A percentile compares a stretch with the other conserved stretches of the same genome.
Evolutionary conservation across 768 basidiomycete genomes (phyloP).

Genomic region (Tremella fuciformis): DNA sequence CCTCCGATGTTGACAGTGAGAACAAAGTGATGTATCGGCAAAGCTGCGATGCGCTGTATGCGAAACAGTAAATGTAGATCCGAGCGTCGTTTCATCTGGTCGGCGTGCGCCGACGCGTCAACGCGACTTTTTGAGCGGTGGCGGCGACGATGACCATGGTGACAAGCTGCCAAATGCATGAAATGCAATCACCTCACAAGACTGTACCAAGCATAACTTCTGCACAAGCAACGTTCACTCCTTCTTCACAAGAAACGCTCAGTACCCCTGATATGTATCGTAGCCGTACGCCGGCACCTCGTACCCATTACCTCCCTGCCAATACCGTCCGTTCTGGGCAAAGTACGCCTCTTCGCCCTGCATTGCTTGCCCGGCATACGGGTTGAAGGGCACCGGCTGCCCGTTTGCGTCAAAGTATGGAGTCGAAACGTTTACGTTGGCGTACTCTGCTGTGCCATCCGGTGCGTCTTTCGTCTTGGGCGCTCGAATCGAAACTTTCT

Average conservation of each 20-base stretch:
- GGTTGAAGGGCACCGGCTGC: background rate
- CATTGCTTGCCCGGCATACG: constrained; percentile 5
- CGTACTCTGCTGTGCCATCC: background rate
- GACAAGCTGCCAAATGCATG: no score
- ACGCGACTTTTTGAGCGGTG: no score
- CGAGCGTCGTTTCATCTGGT: no score
- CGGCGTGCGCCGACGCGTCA: no score
- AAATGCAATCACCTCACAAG: no score
- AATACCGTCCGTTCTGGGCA: background rate
- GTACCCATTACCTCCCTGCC: background rate
- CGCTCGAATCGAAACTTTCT: constrained; percentile 27
- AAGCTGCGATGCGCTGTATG: no score
- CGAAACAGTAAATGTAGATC: no score
- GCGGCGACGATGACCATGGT: no score
- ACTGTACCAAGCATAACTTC: no score
- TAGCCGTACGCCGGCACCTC: constrained; percentile 2
- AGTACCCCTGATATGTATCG: background rate
- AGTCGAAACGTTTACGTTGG: constrained; percentile 2
- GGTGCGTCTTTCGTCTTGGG: constrained; percentile 9
- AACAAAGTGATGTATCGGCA: no score
- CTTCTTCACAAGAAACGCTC: background rate
- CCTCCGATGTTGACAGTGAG: no score
- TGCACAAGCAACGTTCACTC: no score
- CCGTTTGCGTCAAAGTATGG: background rate
- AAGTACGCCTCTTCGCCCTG: background rate